Percentiles rank a stretch among this genome's conserved stretches.
Conservation (phyloP, 805 yeast species). For the Nakazawaea ernobii region DNA sequence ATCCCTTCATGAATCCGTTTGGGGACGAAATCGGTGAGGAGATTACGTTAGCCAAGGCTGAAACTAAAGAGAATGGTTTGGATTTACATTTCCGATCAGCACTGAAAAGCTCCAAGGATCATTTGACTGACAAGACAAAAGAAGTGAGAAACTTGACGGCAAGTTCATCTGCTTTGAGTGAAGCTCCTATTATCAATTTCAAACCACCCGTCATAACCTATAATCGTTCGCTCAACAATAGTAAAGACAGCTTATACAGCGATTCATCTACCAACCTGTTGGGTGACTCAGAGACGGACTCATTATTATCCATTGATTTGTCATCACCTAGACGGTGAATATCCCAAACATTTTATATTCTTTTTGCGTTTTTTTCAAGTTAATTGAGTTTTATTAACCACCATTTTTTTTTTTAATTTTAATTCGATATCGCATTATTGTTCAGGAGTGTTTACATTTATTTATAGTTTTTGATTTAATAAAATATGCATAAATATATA, state of each 20-base stretch:
- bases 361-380: not conserved
- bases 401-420: too few relatives aligned
- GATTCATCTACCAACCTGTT: not conserved
- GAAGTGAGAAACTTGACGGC: slow-evolving; percentile 1
- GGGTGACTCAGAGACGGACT: slow-evolving; percentile 3
- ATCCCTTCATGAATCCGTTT: not conserved
- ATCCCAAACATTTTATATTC: not conserved
- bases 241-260: slow-evolving; percentile 1
- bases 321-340: not conserved
- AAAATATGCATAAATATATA: too few relatives aligned
- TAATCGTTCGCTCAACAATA: not conserved
- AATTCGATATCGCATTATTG: too few relatives aligned
- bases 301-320: slow-evolving; percentile 7
- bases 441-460: too few relatives aligned
- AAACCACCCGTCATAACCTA: not conserved
- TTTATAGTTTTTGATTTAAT: too few relatives aligned
- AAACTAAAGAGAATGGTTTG: not conserved
- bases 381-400: not conserved
- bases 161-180: not conserved
- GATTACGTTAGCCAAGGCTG: not conserved
- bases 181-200: not conserved
- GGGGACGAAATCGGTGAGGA: not conserved
- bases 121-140: not conserved
- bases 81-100: slow-evolving; percentile 1
- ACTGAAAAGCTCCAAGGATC: not conserved